These are phyloP conservation scores for Bauhinia variegata DNA, from an alignment of 306 rosid genomes.

Conservation along the genomic window DNA sequence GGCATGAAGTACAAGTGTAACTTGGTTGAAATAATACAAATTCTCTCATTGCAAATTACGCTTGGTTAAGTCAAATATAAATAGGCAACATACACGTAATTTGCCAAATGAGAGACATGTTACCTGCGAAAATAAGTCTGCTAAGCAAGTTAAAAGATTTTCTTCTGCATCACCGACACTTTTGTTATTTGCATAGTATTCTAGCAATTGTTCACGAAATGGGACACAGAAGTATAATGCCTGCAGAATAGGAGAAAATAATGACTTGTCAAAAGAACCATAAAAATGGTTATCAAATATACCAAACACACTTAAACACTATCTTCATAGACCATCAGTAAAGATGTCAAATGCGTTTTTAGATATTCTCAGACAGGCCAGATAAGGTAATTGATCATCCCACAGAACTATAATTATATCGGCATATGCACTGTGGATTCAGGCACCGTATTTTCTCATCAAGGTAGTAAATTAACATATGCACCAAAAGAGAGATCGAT, in stretches of 20 bases:
- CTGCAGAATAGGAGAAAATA: constrained; percentile 51
- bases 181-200: constrained; percentile 80
- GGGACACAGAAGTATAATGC: constrained; percentile 99
- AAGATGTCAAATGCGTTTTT: constrained; percentile 12
- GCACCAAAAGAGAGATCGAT: neutral
- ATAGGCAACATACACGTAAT: neutral
- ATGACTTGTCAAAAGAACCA: constrained; percentile 16
- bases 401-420: neutral
- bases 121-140: constrained; percentile 97
- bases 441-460: constrained; percentile 6
- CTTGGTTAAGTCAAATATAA: constrained; percentile 6
- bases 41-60: constrained; percentile 22
- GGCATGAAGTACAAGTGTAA: constrained; percentile 13
- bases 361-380: neutral
- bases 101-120: constrained; percentile 29
- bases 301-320: constrained; percentile 7
- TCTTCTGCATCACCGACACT: constrained; percentile 76
- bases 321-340: constrained; percentile 15
- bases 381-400: neutral
- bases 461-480: neutral
- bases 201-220: constrained; percentile 90
- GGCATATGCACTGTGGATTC: neutral
- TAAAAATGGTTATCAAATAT: constrained; percentile 8
- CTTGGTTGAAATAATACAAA: constrained; percentile 7
- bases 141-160: constrained; percentile 96